Evolutionary conservation across 2,329 filamentous ascomycete species (phyloP), one percentile per base, ranked within the genome.

Genomic region (Whalleya microplaca): DNA sequence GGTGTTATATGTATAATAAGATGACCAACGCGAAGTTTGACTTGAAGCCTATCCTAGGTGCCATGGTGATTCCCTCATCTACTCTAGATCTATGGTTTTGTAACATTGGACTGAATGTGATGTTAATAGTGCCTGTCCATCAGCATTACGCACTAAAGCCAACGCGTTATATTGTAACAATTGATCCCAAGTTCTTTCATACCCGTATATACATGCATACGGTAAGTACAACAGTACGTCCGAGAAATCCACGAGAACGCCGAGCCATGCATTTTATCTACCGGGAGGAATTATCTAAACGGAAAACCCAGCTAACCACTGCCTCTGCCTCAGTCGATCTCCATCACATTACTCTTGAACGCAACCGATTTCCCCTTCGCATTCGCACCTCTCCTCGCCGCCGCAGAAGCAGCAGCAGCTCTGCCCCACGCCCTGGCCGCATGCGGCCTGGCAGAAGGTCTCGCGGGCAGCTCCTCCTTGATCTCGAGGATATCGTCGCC

Each of bases 301-400:
- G 32, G 32, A 37, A 37, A 37, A 12, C 32, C 32, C 9, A 37
- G 10, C 49, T 19, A 29, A 46, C 21, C 10, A 41, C 8, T 9
- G 23, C 23, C 4, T n/a, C n/a, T n/a, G 45, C 23, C 14, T 54
- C 21, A 57, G 41, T 60, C 58, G 12, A 55, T 51, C 27, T 63
- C 58, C 56, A 64, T 59, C 23, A 49, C 57, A 23, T 55, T 58
- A 18, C 50, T 43, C 53, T 66, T 66, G 41, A 70, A 69, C n/a
- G 66, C 64, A 20, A 69, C 68, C 7, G 66, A 68, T 58, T 70
- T 71, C 10, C 61, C 69, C 53, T 67, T 68, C 23, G 53, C 59
- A 20, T 32, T 56, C n/a, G 45, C 41, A 10, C 59, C 59, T 21
- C 51, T 64, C 53, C 48, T 60, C 5, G 58, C 51, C 16, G 59